Conservation (phyloP, 495 filamentous ascomycete species). For the Chlorociboria aeruginascens region DNA sequence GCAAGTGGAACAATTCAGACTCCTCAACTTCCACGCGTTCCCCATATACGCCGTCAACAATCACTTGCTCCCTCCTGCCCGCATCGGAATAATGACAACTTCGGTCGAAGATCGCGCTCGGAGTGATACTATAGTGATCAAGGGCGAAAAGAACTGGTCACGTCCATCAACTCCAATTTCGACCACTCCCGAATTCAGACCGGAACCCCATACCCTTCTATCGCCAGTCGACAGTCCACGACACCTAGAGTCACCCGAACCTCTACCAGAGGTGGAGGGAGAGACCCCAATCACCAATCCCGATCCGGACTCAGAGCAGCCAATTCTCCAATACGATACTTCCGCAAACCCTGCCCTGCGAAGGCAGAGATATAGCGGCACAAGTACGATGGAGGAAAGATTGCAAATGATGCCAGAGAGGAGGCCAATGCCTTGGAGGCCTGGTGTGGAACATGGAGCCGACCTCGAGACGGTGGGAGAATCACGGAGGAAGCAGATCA, state of each 20-base stretch:
- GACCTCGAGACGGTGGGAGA: constrained; percentile 17
- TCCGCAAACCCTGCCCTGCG: background rate
- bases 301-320: background rate
- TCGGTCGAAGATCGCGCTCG: constrained; percentile 6
- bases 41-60: background rate
- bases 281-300: constrained; percentile 1
- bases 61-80: background rate
- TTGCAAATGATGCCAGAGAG: constrained; percentile 15
- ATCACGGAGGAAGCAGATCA: constrained; percentile 17
- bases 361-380: background rate
- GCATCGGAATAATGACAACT: constrained; percentile 11
- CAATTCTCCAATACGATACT: background rate
- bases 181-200: constrained; percentile 10
- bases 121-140: constrained; percentile 16
- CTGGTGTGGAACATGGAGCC: constrained; percentile 14
- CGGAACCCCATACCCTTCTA: constrained; percentile 1
- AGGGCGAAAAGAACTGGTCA: constrained; percentile 9
- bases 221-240: constrained; percentile 12
- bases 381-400: constrained; percentile 12
- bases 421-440: constrained; percentile 14
- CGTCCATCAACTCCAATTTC: constrained; percentile 13
- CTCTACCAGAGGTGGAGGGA: constrained; percentile 2
- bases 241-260: constrained; percentile 13
- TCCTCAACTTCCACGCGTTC: background rate
- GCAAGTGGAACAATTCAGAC: background rate